phyloP scores from a whole-genome alignment of 2,329 filamentous ascomycete species.

The Gliomastix tumulicola region DNA sequence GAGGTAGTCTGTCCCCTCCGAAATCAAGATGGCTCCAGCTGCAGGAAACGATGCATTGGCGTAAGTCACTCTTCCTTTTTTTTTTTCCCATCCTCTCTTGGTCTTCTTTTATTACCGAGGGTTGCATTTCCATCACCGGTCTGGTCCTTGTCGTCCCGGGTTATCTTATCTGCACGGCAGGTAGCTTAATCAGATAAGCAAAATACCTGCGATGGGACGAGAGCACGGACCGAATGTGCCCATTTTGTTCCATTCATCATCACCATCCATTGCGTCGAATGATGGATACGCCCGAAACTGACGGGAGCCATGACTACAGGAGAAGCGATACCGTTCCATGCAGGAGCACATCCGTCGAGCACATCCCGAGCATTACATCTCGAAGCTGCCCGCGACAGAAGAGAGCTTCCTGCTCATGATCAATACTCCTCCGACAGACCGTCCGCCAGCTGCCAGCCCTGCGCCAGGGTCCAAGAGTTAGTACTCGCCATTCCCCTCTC shows the following conservation, averaged over 20 bases:
- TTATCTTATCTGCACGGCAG: too few relatives aligned
- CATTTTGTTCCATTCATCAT: too few relatives aligned
- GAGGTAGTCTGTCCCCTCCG: constrained; percentile 94
- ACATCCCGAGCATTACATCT: constrained; percentile 94
- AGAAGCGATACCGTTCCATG: constrained; percentile 96
- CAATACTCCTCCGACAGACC: constrained; percentile 75
- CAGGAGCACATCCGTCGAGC: constrained; percentile 98
- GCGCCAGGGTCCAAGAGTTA: constrained; percentile 22
- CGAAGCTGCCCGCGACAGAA: constrained; percentile 94
- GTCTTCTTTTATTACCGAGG: too few relatives aligned
- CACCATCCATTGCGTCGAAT: too few relatives aligned
- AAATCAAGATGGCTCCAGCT: constrained; percentile 94
- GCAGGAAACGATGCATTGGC: constrained; percentile 94
- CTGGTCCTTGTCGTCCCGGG: too few relatives aligned
- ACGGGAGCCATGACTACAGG: too few relatives aligned
- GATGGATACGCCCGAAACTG: too few relatives aligned
- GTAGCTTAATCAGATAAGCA: too few relatives aligned
- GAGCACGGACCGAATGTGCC: too few relatives aligned
- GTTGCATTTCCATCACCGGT: too few relatives aligned
- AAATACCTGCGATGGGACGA: too few relatives aligned
- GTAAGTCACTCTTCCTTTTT: constrained; percentile 58
- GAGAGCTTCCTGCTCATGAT: constrained; percentile 98
- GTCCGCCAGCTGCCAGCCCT: constrained; percentile 37
- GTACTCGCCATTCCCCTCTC: constrained; percentile 10
- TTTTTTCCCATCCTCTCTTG: too few relatives aligned